Evolutionary conservation across 1,284 basidiomycete species (phyloP).

Genomic region (Cryptococcus deneoformans): DNA sequence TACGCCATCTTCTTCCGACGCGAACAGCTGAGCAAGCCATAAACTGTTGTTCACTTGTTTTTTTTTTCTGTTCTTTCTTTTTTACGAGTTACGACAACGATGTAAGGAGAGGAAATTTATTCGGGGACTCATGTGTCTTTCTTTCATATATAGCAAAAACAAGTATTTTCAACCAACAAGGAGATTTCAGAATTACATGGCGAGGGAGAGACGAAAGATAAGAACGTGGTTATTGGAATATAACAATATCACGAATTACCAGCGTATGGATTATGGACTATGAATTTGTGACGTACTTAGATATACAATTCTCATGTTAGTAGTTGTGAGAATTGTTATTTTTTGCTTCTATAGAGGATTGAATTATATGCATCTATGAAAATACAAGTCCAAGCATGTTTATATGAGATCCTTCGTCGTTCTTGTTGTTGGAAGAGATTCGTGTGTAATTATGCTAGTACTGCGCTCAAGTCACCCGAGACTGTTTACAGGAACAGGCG

Average conservation of each 20-base stretch:
- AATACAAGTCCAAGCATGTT: no score
- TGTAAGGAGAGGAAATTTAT: neutral
- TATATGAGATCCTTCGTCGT: no score
- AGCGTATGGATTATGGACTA: neutral
- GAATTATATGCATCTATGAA: no score
- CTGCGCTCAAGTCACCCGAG: no score
- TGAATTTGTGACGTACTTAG: constrained; percentile 1
- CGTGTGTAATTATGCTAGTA: no score
- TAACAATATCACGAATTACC: neutral
- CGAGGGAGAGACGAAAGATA: neutral
- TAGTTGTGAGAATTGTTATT: neutral
- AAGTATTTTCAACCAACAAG: no score
- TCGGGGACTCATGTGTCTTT: no score
- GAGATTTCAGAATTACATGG: neutral
- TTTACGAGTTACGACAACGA: constrained; percentile 35
- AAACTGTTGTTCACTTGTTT: constrained; percentile 2
- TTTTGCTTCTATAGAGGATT: no score
- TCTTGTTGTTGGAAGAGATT: no score
- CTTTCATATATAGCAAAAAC: no score
- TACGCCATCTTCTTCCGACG: constrained; percentile 83
- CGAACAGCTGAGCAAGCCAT: constrained; percentile 49
- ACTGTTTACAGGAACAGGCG: no score
- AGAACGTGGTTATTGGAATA: neutral
- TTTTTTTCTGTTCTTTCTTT: neutral
- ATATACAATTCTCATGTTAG: neutral